Evolutionary conservation across 2,329 filamentous ascomycete species (phyloP).

Genomic region (Microcera coccophila): DNA sequence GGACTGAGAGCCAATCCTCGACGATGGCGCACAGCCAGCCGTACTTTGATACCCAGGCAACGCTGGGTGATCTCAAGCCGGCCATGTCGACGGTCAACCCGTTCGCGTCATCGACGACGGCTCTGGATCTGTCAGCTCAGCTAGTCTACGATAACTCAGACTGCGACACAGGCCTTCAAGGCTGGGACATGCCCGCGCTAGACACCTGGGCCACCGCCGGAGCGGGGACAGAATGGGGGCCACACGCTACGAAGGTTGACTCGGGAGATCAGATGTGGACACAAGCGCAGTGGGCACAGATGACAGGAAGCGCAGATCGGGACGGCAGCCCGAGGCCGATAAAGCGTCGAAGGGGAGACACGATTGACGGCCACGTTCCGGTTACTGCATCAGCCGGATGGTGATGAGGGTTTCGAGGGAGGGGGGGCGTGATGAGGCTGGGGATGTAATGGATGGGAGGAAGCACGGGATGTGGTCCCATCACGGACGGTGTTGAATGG

Average conservation of each 20-base stretch:
- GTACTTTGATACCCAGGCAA: constrained; percentile 33
- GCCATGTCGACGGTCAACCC: constrained; percentile 28
- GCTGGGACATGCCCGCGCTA: constrained; percentile 37
- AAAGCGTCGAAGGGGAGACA: constrained; percentile 36
- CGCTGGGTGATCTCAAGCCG: constrained; percentile 35
- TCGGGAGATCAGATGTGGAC: constrained; percentile 33
- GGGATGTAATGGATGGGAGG: neutral
- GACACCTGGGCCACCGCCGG: constrained; percentile 32
- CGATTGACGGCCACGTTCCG: constrained; percentile 31
- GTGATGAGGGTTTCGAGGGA: constrained; percentile 13
- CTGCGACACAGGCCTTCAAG: constrained; percentile 31
- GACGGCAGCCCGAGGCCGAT: constrained; percentile 34
- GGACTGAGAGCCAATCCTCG: constrained; percentile 24
- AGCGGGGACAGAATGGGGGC: constrained; percentile 33
- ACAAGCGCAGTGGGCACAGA: constrained; percentile 32
- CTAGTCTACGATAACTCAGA: constrained; percentile 35
- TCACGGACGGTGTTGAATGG: neutral
- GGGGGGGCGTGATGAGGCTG: neutral
- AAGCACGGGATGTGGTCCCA: neutral
- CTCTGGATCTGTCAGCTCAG: constrained; percentile 31
- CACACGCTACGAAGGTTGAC: constrained; percentile 31
- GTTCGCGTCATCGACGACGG: constrained; percentile 29
- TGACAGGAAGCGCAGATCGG: constrained; percentile 27
- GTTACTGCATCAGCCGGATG: constrained; percentile 31
- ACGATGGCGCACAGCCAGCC: constrained; percentile 25